A percentile compares a stretch with the other conserved stretches of the same genome.
Evolutionary conservation across 169 alveolate species (phyloP).

Genomic region (Cryptosporidium sp.): DNA sequence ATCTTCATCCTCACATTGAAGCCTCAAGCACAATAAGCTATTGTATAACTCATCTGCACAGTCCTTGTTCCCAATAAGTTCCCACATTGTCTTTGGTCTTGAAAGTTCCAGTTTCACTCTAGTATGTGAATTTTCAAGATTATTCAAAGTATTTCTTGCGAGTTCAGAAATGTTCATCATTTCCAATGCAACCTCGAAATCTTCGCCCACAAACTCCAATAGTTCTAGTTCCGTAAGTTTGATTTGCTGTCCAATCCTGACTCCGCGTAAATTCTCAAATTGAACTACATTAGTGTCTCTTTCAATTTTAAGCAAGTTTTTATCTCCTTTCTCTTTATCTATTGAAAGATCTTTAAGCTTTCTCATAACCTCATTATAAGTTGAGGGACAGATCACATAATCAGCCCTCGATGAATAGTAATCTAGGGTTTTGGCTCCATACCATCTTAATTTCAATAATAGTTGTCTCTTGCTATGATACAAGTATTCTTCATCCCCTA

Average conservation of each 20-base stretch:
- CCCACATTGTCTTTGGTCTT: conserved; percentile 67
- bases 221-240: conserved; percentile 58
- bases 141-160: neutral
- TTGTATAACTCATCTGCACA: conserved; percentile 54
- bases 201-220: conserved; percentile 56
- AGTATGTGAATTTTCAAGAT: neutral
- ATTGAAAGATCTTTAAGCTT: neutral
- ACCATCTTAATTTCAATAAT: conserved; percentile 47
- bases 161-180: conserved; percentile 1
- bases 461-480: conserved; percentile 59
- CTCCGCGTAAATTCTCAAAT: conserved; percentile 32
- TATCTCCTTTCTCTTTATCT: neutral
- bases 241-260: conserved; percentile 30
- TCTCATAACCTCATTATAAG: conserved; percentile 20
- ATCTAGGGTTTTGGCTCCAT: conserved; percentile 50
- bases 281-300: neutral
- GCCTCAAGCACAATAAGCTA: conserved; percentile 35
- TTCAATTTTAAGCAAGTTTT: neutral
- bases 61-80: conserved; percentile 50
- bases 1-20: conserved; percentile 25
- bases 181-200: conserved; percentile 19
- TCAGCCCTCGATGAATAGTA: conserved; percentile 69
- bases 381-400: conserved; percentile 52
- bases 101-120: neutral
- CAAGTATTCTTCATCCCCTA: conserved; percentile 45